phyloP scores from a whole-genome alignment of 345 rosid species.

The Populus deltoides region DNA sequence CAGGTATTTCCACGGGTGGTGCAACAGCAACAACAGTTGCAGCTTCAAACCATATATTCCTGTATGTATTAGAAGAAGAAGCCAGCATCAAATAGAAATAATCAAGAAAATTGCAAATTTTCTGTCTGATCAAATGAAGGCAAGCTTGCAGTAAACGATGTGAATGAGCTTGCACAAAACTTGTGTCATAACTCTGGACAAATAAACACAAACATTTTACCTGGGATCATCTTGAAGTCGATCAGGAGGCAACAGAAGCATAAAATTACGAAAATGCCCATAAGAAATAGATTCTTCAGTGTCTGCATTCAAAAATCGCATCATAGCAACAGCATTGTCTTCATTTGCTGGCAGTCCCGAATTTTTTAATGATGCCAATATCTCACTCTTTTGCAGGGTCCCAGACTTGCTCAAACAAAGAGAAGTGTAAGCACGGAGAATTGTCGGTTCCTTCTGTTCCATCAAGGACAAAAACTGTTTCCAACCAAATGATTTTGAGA shows the following conservation, averaged over 20 bases:
- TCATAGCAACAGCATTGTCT: constrained; percentile 95
- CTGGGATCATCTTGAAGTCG: constrained; percentile 93
- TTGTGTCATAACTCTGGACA: background rate
- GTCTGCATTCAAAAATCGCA: constrained; percentile 86
- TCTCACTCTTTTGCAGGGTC: constrained; percentile 92
- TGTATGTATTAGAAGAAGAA: constrained; percentile 27
- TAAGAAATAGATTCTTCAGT: constrained; percentile 90
- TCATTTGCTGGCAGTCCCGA: constrained; percentile 96
- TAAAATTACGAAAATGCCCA: constrained; percentile 94
- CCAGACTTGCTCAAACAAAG: constrained; percentile 92
- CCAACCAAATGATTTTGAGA: constrained; percentile 96
- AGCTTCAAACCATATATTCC: constrained; percentile 96
- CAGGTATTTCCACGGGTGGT: constrained; percentile 81
- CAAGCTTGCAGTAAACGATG: background rate
- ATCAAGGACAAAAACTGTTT: constrained; percentile 93
- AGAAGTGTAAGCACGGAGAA: constrained; percentile 96
- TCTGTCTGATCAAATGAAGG: background rate
- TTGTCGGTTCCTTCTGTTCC: constrained; percentile 98
- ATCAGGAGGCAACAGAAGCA: constrained; percentile 92
- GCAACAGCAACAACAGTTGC: constrained; percentile 97
- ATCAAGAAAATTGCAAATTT: background rate
- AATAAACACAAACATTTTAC: constrained; percentile 39
- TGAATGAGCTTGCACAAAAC: background rate
- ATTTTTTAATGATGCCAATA: constrained; percentile 78
- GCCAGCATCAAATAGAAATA: constrained; percentile 9